Conservation (phyloP, 2,329 filamentous ascomycete genomes). For the Huntiella moniliformis region DNA sequence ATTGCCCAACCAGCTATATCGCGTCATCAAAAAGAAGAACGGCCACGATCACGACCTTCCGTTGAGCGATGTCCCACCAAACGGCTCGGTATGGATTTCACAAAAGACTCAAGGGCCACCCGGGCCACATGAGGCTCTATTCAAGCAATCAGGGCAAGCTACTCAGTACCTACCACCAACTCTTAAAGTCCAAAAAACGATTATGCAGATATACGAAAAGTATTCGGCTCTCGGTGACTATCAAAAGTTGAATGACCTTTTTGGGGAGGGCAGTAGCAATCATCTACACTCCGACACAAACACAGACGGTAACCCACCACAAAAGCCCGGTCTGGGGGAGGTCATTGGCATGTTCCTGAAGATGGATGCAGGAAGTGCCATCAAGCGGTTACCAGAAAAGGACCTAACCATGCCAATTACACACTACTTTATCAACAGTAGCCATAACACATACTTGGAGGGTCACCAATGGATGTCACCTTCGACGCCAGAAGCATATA, state of each 20-base stretch:
- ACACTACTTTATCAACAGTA: slow-evolving; percentile 88
- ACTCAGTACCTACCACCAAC: slow-evolving; percentile 6
- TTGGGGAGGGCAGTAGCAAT: neutral
- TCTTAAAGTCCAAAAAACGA: slow-evolving; percentile 6
- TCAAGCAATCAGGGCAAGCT: neutral
- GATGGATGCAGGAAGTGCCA: slow-evolving; percentile 19
- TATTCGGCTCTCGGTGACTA: neutral
- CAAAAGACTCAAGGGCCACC: neutral
- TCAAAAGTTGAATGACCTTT: neutral
- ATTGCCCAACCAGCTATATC: neutral
- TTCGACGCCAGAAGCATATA: slow-evolving; percentile 62
- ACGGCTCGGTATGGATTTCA: neutral
- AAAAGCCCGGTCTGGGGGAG: neutral
- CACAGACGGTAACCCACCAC: neutral
- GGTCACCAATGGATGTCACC: slow-evolving; percentile 71
- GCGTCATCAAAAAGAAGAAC: neutral
- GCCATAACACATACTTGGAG: slow-evolving; percentile 82
- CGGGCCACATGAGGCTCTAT: neutral
- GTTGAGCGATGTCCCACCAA: neutral
- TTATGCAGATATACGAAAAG: slow-evolving; percentile 4
- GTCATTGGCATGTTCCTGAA: slow-evolving; percentile 7
- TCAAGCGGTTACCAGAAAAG: slow-evolving; percentile 23
- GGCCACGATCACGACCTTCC: neutral
- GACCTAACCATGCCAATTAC: slow-evolving; percentile 53
- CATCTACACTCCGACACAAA: neutral